Conservation (phyloP, 768 basidiomycete species). For the Leccinum disarticulatum region DNA sequence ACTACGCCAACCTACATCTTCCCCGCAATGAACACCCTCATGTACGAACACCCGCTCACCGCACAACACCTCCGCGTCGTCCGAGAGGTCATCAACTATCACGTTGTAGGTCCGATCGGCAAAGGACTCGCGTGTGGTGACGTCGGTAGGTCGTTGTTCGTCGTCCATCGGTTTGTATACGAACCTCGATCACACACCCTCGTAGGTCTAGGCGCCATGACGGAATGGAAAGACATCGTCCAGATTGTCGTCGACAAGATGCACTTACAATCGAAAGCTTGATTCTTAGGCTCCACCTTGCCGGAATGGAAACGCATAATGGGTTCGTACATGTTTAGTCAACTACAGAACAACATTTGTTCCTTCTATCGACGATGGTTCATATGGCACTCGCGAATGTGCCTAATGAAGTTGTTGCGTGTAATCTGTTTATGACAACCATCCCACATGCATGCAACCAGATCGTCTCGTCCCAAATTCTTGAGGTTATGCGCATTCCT, state of each 20-base stretch:
- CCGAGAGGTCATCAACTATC: conserved; percentile 73
- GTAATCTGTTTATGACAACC: no score
- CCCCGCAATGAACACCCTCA: conserved; percentile 98
- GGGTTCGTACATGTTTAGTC: no score
- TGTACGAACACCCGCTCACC: conserved; percentile 95
- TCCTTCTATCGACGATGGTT: conserved; percentile 1
- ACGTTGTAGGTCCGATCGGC: conserved; percentile 82
- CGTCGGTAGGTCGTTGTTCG: conserved; percentile 53
- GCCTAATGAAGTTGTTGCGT: not conserved
- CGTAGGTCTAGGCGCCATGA: conserved; percentile 90
- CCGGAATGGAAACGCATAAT: no score
- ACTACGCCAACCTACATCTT: conserved; percentile 87
- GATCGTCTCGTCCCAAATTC: not conserved
- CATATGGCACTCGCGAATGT: not conserved
- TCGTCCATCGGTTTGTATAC: not conserved
- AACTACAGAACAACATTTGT: no score
- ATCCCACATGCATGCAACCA: not conserved
- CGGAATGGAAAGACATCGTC: conserved; percentile 92
- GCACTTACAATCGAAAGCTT: conserved; percentile 22
- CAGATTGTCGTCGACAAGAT: conserved; percentile 64
- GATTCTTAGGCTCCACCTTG: no score
- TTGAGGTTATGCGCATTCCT: not conserved
- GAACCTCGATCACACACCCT: not conserved
- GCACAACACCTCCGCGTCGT: conserved; percentile 77
- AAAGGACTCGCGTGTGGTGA: conserved; percentile 92